These are phyloP conservation scores for Fusarium globosum DNA, from an alignment of 2,329 filamentous ascomycete genomes.

Conservation along the genomic window DNA sequence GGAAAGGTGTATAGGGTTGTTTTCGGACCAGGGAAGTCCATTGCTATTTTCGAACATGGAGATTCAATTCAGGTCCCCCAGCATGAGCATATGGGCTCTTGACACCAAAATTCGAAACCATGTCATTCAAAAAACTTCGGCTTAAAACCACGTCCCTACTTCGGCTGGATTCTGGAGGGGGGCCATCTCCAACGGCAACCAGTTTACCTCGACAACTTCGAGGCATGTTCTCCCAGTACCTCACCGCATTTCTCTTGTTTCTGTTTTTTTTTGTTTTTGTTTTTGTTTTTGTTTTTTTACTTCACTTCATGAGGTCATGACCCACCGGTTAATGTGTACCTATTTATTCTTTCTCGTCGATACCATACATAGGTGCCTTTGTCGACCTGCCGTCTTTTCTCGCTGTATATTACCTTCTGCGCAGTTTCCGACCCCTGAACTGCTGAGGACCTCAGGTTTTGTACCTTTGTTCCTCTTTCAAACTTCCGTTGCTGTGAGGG, in stretches of 20 bases:
- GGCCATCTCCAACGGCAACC: constrained; percentile 16
- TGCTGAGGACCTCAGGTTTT: constrained; percentile 24
- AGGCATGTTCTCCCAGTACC: constrained; percentile 18
- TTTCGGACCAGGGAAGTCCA: constrained; percentile 33
- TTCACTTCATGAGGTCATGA: constrained; percentile 51
- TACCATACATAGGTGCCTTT: constrained; percentile 28
- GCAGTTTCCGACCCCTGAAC: constrained; percentile 46
- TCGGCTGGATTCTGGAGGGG: constrained; percentile 38
- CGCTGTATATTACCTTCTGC: constrained; percentile 48
- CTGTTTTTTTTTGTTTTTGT: not conserved
- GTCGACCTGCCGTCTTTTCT: constrained; percentile 33
- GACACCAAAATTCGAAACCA: constrained; percentile 3
- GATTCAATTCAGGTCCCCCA: constrained; percentile 29
- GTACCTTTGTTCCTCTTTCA: constrained; percentile 18
- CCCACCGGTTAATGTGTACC: constrained; percentile 50
- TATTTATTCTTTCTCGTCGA: constrained; percentile 43
- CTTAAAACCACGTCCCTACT: constrained; percentile 34
- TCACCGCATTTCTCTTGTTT: constrained; percentile 24
- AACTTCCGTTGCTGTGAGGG: constrained; percentile 3
- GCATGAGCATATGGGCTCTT: constrained; percentile 20
- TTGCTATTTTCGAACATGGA: constrained; percentile 32
- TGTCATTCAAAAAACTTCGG: constrained; percentile 18
- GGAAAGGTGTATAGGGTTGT: constrained; percentile 47
- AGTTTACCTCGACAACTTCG: constrained; percentile 6
- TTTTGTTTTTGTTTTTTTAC: constrained; percentile 10